Evolutionary conservation across 768 basidiomycete species (phyloP), one percentile per base, ranked within the genome.

Genomic region (Dendrothele bispora): DNA sequence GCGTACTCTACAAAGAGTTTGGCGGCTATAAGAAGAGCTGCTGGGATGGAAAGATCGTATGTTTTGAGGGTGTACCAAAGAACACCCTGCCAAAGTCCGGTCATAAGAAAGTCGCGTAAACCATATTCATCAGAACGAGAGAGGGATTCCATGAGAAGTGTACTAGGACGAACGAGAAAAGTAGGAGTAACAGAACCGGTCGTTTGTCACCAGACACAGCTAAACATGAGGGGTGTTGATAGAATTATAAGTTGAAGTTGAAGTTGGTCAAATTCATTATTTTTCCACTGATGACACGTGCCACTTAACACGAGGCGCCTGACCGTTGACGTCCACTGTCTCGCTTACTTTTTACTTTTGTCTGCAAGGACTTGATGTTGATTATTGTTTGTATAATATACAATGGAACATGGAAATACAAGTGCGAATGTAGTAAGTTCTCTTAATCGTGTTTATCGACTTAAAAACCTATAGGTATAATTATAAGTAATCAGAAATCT

Each of bases 81-180:
- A 53, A 87, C 80, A 41, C 88, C 88, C 63, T 89, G 85, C 76
- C 85, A 83, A 56, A 84, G 75, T 42, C 88, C 88, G 42, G 78
- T 66, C 48, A 91, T 79, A 60, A 89, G 66, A 56, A 75, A 73
- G 58, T 86, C 79, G 50, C 77, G 77, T 34, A 84, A 63, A 55
- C 78, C 66, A 22, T 77, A 60, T 41, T 72, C 74, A 41, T 67
- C 67, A 49, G 70, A 70, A 53, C 68, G 69, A 52, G 72, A 79
- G 53, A 81, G 65, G 51, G 74, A 72, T 68, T 87, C 83, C 55
- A 88, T 67, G 44, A 82, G 64, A 46, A 91, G 79, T 39, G 83
- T 82, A 55, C 85, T 84, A 54, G 90, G 75, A 46, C 88, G 88
- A 51, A 88, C 70, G 54, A 90, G 76, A 51, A 91, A 77, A 47